These are phyloP conservation scores for Diaporthe sp. DNA, from an alignment of 2,329 filamentous ascomycete genomes.

Conservation along the genomic window DNA sequence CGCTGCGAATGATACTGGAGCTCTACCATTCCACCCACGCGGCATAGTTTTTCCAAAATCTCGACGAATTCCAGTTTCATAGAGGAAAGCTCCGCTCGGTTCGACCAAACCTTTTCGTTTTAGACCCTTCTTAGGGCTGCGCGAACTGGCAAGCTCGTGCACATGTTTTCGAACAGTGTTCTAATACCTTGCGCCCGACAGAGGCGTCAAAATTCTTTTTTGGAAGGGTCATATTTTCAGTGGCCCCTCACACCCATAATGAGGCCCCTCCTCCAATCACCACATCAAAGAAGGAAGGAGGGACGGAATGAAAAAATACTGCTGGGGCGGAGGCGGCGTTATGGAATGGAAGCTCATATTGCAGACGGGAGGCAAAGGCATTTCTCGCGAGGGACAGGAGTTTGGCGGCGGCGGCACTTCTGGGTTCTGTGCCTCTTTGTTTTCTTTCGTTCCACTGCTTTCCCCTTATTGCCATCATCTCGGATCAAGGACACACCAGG, in stretches of 20 bases:
- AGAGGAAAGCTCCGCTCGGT: not conserved
- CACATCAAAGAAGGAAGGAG: not conserved
- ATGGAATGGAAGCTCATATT: not conserved
- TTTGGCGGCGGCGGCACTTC: not conserved
- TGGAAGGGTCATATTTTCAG: not conserved
- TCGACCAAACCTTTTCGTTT: not conserved
- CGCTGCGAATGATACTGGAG: not conserved
- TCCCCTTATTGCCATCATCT: not conserved
- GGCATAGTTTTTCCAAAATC: not conserved
- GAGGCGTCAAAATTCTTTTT: not conserved
- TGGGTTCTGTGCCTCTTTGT: not conserved
- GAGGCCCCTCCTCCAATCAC: not conserved
- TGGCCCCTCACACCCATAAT: not conserved
- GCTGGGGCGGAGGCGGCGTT: constrained; percentile 12
- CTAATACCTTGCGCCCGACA: not conserved
- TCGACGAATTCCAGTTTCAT: not conserved
- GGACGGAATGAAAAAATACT: not conserved
- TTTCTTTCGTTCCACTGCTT: not conserved
- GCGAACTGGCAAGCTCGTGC: not conserved
- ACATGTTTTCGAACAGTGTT: not conserved
- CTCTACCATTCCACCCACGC: not conserved
- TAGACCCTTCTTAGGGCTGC: not conserved
- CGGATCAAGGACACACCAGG: not conserved
- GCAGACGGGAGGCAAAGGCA: not conserved
- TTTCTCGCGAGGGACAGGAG: constrained; percentile 16